Evolutionary conservation across 2,329 filamentous ascomycete genomes (phyloP), one percentile per base, ranked within the genome.

Genomic region (Tolypocladium amazonense): DNA sequence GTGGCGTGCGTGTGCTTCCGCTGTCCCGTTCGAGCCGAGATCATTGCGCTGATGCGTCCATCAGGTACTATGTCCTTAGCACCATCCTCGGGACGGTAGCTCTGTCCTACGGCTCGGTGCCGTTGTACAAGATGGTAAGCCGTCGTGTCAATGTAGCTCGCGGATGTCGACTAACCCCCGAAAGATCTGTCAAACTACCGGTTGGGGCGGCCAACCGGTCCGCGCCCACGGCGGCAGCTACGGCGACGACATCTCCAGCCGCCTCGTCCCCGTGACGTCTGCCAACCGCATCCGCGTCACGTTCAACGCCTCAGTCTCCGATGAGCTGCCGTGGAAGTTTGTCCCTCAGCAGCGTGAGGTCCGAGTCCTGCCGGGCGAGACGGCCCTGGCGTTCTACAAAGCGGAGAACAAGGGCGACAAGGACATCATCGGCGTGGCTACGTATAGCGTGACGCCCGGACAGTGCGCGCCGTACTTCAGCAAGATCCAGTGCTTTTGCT

Each of bases 401-500:
- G 94, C 94, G 15, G 97, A 92, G 59, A 99, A 99, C 78, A 88
- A 85, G 65, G 90, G 89, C 62, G 84, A 90, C 64, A 85, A 89
- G 64, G 95, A 99, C 77, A 97, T 99, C 67, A 97, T 99, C 69
- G 94, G 94, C 56, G 92, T 99, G 52, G 94, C 94, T 14, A 99
- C 94, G 9, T 99, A 99, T 76, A 96, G 90, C 70, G 95, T 99
- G 37, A 97, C 93, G 3, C 94, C 94, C 0, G 94, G 86, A 4
- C 94, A 99, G 76, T 92, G 96, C 53, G 93, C 94, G 52, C 92
- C 91, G 1, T 99, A 99, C 74, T 99, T 99, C 72, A 95, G 90
- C 83, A 99, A 99, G 82, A 99, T 99, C 54, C 94, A 99, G 75
- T 99, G 94, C 71, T 99, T 99, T 75, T 99, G 94, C 75, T 99